phyloP scores from a whole-genome alignment of 2,329 filamentous ascomycete species.

The Phialophora expanda region DNA sequence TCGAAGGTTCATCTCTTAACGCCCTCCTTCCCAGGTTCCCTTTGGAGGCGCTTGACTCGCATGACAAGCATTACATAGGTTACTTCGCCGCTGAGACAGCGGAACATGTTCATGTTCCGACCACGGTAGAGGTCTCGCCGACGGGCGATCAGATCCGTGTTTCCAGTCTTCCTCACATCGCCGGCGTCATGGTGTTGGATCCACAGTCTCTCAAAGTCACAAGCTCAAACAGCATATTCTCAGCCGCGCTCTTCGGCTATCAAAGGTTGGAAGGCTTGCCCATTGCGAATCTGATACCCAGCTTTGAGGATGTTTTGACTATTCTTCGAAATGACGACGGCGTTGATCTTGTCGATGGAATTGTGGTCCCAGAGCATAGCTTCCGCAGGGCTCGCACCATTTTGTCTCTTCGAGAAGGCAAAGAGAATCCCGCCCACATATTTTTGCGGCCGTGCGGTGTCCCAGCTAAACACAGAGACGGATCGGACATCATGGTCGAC shows the following conservation, averaged over 20 bases:
- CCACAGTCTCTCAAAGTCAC: constrained; percentile 77
- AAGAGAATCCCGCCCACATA: constrained; percentile 74
- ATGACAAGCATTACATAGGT: constrained; percentile 58
- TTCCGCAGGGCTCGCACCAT: constrained; percentile 88
- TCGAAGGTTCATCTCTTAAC: constrained; percentile 74
- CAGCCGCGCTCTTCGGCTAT: constrained; percentile 87
- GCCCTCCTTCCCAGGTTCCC: constrained; percentile 82
- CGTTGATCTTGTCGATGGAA: constrained; percentile 83
- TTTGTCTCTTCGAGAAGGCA: constrained; percentile 80
- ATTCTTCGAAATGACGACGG: constrained; percentile 87
- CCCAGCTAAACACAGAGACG: constrained; percentile 84
- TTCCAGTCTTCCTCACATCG: constrained; percentile 95
- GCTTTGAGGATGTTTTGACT: constrained; percentile 81
- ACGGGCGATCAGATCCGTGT: constrained; percentile 76
- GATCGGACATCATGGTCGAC: constrained; percentile 89
- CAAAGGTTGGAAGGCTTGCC: constrained; percentile 79
- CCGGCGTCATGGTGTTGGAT: constrained; percentile 92
- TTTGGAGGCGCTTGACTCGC: constrained; percentile 57
- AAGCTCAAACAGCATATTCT: constrained; percentile 95
- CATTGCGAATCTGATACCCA: constrained; percentile 80
- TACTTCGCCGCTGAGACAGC: constrained; percentile 85
- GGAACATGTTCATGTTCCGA: constrained; percentile 79
- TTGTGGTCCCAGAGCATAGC: constrained; percentile 94
- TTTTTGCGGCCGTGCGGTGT: constrained; percentile 86
- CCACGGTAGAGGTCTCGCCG: constrained; percentile 75